These are phyloP conservation scores for Geotrichum ghanense DNA, from an alignment of 805 yeast genomes.

Conservation along the genomic window DNA sequence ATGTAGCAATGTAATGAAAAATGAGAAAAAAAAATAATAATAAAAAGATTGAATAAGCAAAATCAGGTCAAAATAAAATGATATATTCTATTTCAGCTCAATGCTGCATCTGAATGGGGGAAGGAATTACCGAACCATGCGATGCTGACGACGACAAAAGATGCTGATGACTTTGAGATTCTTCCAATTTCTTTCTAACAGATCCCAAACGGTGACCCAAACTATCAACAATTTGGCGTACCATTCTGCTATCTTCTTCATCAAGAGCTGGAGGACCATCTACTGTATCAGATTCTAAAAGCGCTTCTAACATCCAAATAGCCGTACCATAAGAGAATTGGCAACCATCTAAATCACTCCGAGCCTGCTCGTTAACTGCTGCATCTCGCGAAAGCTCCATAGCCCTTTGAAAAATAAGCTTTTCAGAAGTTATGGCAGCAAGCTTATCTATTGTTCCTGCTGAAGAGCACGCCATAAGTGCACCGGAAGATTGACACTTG, in stretches of 20 bases:
- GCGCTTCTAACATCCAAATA: slow-evolving; percentile 89
- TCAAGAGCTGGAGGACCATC: slow-evolving; percentile 46
- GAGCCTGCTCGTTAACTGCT: slow-evolving; percentile 74
- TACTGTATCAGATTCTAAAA: slow-evolving; percentile 40
- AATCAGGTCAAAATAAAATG: neutral
- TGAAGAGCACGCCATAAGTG: neutral
- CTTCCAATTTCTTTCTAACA: slow-evolving; percentile 1
- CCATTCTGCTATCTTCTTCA: slow-evolving; percentile 35
- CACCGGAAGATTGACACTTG: slow-evolving; percentile 11
- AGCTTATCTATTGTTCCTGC: neutral
- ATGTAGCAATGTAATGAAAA: too few species aligned
- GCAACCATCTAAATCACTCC: slow-evolving; percentile 63
- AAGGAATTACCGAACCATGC: neutral
- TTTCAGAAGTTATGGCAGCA: slow-evolving; percentile 48
- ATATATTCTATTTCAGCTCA: neutral
- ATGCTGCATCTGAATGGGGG: slow-evolving; percentile 1
- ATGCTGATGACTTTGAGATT: neutral
- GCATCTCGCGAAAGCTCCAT: slow-evolving; percentile 86
- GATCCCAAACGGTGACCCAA: neutral
- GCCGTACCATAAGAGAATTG: slow-evolving; percentile 85
- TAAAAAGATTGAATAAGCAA: slow-evolving; percentile 1
- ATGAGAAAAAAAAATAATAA: too few species aligned
- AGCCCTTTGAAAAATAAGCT: slow-evolving; percentile 83
- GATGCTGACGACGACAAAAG: neutral
- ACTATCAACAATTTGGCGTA: neutral